Base-by-base conservation (phyloP, 2,329 filamentous ascomycete species). In the Exophiala bonariae region DNA sequence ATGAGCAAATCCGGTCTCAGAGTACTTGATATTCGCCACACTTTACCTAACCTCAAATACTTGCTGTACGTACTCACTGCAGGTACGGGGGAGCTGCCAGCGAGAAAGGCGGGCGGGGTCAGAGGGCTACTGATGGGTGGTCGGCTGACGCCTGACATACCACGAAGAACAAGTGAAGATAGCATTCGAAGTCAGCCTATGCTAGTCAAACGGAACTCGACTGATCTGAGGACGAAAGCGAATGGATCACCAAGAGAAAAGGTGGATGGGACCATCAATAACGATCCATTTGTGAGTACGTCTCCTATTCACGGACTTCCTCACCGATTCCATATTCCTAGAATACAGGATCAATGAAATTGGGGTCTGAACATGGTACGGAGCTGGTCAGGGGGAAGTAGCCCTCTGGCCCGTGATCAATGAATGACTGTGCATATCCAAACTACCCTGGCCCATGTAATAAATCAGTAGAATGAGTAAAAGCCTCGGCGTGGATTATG, bases 41-140 rank as follows among this genome's bases (percentile, higher is more conserved):
- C 92, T 0, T 72, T 97, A 5, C 90, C 92, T 2, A 99, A 99
- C 62, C 74, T 99, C 8, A 95, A 96, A 65, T 96, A 96, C 59
- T 73, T 97, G 13, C 73, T 97, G 2, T 96, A 95, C 59, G 85
- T 97, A 2, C 86, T 90, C 57, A 93, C 88, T 23, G 89, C 90
- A 0, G 90, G 90, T 0, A 85, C 80, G 35, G 75, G 78, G 17
- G 80, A 83, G 44, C 64, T 84, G 13, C 80, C 81, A 13, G 71
- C 69, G 1, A 61, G 79, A 18, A 81, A 80, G 58, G 73, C 71
- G 20, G 78, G 78, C 18, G 78, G 77, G 4, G 67, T 80, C 19
- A 68, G 72, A 37, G 78, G 73, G 0, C 62, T 80, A 22, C 23
- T 26, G 6, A 47, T 69, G 31, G 56, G 62, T 8, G 68, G 67